phyloP scores from a whole-genome alignment of 352 stramenopile species.

The Phytophthora colocasiae region DNA sequence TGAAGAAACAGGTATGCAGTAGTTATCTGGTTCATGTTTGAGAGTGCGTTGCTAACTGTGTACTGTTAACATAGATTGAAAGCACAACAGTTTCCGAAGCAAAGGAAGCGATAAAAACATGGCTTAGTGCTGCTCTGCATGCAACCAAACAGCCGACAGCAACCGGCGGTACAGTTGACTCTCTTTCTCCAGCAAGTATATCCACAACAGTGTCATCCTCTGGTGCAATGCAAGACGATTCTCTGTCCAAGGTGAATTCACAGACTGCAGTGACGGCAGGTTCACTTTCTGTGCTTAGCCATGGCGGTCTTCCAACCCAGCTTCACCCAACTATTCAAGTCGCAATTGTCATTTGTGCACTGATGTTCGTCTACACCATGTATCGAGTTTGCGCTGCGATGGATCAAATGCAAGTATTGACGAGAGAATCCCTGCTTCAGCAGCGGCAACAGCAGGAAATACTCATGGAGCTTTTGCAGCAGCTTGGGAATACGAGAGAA shows the following conservation, averaged over 20 bases:
- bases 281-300: background rate
- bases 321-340: slow-evolving; percentile 45
- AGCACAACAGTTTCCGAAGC: slow-evolving; percentile 75
- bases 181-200: background rate
- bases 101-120: slow-evolving; percentile 61
- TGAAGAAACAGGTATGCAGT: slow-evolving; percentile 84
- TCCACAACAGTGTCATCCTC: slow-evolving; percentile 1
- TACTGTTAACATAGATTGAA: slow-evolving; percentile 64
- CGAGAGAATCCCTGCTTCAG: slow-evolving; percentile 60
- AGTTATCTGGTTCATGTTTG: background rate
- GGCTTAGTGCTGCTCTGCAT: slow-evolving; percentile 56
- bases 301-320: slow-evolving; percentile 5
- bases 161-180: background rate
- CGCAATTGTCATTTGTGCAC: slow-evolving; percentile 53
- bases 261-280: background rate
- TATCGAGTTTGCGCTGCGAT: slow-evolving; percentile 61
- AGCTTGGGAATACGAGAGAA: slow-evolving; percentile 34
- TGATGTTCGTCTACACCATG: slow-evolving; percentile 81
- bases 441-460: slow-evolving; percentile 74
- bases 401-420: slow-evolving; percentile 68
- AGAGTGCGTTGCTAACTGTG: background rate
- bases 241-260: background rate
- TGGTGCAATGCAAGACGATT: slow-evolving; percentile 3
- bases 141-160: slow-evolving; percentile 16
- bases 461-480: slow-evolving; percentile 63